Percentiles rank a stretch among this genome's conserved stretches.
Evolutionary conservation across 768 basidiomycete genomes (phyloP).

Genomic region (Cyclocybe aegerita): DNA sequence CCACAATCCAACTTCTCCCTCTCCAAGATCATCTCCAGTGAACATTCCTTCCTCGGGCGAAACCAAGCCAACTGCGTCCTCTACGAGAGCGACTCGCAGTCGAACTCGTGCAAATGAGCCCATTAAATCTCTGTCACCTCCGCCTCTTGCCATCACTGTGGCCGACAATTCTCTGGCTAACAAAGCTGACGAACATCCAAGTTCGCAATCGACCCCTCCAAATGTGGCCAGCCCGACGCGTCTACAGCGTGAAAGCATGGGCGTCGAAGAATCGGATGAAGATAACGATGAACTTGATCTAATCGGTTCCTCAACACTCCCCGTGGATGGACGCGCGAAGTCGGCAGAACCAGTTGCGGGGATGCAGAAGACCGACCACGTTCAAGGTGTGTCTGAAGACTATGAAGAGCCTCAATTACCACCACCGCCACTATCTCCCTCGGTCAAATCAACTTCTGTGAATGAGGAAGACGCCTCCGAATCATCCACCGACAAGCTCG

Average conservation of each 20-base stretch:
- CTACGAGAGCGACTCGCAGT: slow-evolving; percentile 17
- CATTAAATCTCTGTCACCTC: slow-evolving; percentile 6
- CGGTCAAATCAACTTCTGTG: too few species aligned
- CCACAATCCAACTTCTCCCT: not conserved
- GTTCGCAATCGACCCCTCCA: too few species aligned
- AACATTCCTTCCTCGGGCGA: not conserved
- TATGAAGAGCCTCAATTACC: too few species aligned
- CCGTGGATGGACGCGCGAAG: slow-evolving; percentile 10
- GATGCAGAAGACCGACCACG: not conserved
- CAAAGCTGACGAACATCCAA: not conserved
- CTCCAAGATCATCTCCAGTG: not conserved
- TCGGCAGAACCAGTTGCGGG: too few species aligned
- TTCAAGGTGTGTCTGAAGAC: not conserved
- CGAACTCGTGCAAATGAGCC: slow-evolving; percentile 13
- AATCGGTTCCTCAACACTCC: slow-evolving; percentile 26
- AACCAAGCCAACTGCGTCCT: slow-evolving; percentile 1
- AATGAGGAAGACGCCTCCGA: not conserved
- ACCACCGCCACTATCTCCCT: too few species aligned
- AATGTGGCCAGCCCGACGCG: not conserved
- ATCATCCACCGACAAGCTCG: not conserved
- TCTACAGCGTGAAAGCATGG: not conserved
- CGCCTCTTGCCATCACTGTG: not conserved
- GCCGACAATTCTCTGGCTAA: not conserved
- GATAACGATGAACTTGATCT: slow-evolving; percentile 41
- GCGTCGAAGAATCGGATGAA: slow-evolving; percentile 14